Evolutionary conservation across 1,139 yeast species (phyloP), one percentile per base, ranked within the genome.

Genomic region (Schizosaccharomyces versatilis): DNA sequence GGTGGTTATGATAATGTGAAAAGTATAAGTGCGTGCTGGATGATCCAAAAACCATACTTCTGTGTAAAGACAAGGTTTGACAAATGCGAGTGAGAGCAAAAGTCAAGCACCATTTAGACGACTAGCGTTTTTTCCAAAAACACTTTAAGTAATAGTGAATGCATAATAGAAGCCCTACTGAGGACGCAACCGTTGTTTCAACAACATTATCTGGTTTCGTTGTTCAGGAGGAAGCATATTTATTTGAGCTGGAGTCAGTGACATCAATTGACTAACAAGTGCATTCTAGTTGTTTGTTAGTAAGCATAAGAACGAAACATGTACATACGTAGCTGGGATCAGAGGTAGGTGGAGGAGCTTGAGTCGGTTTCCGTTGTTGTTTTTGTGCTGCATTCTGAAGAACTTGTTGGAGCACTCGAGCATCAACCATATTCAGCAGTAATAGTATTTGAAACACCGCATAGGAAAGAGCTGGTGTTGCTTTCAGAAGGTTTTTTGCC

Each of bases 391-490:
- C 61, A 58, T 47, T 58, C 6, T 54, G 58, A 51, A 71, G 64
- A 3, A 71, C 67, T 36, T 61, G 59, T 14, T 68, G 75, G 6
- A 82, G 73, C 17, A 76, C 73, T 10, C 74, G 77, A n/a, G 77
- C 75, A 54, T 73, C 75, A 9, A 80, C 73, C 7, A 77, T 66
- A 41, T 79, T 80, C 62, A 79, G 69, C 55, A 81, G 68, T 57
- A 86, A 68, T 56, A 84, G 69, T 1, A 82, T 73, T 63, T 88
- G 96, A 6, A 88, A 84, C 40, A 85, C 70, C 0, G 95, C 93
- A 64, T 81, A 85, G 1, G 84, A 71, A 55, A 88, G 69, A 62
- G 84, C 94, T 0, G 94, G 94, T 60, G 81, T 80, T 58, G 79
- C 77, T 48, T 75, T 76, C 39, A 88, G 71, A 51, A 86, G 68